Conservation (phyloP, 768 basidiomycete genomes). For the Coprinellus aureogranulatus region DNA sequence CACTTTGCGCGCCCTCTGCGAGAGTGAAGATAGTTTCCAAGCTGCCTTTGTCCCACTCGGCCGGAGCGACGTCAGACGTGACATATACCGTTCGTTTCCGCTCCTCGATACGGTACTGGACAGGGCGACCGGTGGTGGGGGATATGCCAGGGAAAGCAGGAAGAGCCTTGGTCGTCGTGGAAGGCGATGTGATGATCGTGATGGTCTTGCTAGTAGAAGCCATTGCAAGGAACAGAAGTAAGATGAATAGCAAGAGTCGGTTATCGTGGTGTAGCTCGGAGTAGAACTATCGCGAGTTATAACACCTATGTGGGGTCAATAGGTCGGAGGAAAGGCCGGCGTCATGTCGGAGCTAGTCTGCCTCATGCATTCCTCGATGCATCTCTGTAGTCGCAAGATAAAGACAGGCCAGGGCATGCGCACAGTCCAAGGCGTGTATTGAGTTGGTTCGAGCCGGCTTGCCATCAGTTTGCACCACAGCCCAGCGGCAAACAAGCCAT, state of each 20-base stretch:
- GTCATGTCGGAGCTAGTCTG: not conserved
- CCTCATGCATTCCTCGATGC: not conserved
- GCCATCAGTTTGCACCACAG: too few relatives aligned
- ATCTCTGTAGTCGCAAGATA: not conserved
- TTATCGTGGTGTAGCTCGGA: not conserved
- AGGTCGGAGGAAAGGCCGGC: not conserved
- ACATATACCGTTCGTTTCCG: constrained; percentile 46
- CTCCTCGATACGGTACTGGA: constrained; percentile 48
- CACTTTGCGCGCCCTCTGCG: constrained; percentile 27
- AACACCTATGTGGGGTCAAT: not conserved
- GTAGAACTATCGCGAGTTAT: not conserved
- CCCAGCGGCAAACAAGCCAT: too few relatives aligned
- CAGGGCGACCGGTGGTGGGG: constrained; percentile 30
- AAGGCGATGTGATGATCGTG: constrained; percentile 36
- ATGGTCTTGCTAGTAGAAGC: constrained; percentile 33
- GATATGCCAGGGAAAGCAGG: constrained; percentile 22
- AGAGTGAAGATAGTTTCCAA: constrained; percentile 39
- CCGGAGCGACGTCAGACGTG: constrained; percentile 40
- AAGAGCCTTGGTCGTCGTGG: constrained; percentile 21
- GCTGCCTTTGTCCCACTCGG: constrained; percentile 41
- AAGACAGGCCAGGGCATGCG: too few relatives aligned
- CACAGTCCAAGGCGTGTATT: too few relatives aligned
- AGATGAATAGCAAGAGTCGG: constrained; percentile 1
- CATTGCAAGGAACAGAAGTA: constrained; percentile 18
- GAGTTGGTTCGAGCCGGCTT: too few relatives aligned